phyloP scores from a whole-genome alignment of 768 basidiomycete genomes.

The Phlegmacium glaucopus region DNA sequence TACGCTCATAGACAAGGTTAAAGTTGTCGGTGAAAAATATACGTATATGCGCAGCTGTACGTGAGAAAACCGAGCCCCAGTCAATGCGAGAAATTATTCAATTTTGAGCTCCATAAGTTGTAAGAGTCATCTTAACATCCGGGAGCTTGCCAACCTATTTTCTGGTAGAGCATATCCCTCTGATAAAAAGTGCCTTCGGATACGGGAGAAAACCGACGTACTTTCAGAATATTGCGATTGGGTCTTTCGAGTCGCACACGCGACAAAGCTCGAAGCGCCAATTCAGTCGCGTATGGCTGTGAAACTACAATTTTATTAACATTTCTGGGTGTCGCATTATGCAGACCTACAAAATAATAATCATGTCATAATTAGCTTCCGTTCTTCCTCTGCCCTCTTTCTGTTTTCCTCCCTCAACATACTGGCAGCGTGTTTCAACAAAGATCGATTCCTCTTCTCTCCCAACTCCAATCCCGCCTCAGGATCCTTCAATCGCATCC shows the following conservation, averaged over 20 bases:
- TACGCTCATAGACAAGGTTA: conserved; percentile 53
- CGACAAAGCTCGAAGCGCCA: conserved; percentile 47
- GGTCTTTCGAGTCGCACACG: no score
- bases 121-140: no score
- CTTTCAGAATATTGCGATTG: background rate
- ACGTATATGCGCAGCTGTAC: conserved; percentile 47
- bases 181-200: no score
- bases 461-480: conserved; percentile 33
- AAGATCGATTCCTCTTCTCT: conserved; percentile 23
- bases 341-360: no score
- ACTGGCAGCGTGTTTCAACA: conserved; percentile 21
- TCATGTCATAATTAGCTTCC: background rate
- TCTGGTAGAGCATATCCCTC: no score
- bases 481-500: conserved; percentile 44
- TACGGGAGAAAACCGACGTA: background rate
- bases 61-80: conserved; percentile 51
- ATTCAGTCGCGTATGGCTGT: background rate
- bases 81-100: background rate
- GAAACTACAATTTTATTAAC: no score
- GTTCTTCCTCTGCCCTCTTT: conserved; percentile 16
- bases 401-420: conserved; percentile 26
- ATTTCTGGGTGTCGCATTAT: no score
- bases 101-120: no score
- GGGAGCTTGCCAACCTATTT: no score
- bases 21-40: conserved; percentile 55